Evolutionary conservation across 495 filamentous ascomycete genomes (phyloP).

Genomic region (Lineolata rhizophorae): DNA sequence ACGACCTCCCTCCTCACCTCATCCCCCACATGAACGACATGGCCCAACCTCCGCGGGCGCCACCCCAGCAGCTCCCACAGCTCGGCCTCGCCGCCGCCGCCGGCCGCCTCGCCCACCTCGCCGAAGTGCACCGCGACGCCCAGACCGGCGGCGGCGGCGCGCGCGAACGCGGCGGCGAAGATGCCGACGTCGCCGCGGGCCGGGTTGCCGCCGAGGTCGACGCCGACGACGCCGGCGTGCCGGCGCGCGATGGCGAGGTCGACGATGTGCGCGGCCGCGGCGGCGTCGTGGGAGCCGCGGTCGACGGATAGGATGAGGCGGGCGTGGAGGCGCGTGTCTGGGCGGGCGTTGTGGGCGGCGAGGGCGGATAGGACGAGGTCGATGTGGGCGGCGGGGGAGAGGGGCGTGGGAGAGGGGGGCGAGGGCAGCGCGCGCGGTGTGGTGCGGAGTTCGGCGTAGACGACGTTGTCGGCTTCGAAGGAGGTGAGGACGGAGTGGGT

Average conservation of each 20-base stretch:
- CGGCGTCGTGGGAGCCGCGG: constrained; percentile 30
- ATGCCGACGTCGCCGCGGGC: constrained; percentile 32
- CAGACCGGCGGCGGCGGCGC: constrained; percentile 30
- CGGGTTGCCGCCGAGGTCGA: constrained; percentile 70
- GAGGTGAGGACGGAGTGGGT: constrained; percentile 46
- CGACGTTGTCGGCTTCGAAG: constrained; percentile 50
- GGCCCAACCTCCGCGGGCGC: constrained; percentile 41
- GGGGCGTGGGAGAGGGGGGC: no score
- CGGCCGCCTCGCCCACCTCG: constrained; percentile 32
- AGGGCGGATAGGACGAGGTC: constrained; percentile 27
- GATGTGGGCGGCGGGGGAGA: constrained; percentile 43
- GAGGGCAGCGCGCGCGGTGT: constrained; percentile 42
- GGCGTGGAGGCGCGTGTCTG: no score
- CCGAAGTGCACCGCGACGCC: constrained; percentile 61
- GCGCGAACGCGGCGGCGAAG: constrained; percentile 32
- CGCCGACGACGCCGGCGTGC: constrained; percentile 38
- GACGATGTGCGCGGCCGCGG: constrained; percentile 34
- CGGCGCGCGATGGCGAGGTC: constrained; percentile 36
- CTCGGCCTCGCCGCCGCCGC: constrained; percentile 34
- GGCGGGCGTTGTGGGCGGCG: background rate
- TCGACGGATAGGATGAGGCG: constrained; percentile 57
- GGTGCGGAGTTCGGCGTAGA: constrained; percentile 64
- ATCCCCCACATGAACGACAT: constrained; percentile 54
- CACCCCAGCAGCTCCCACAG: constrained; percentile 38
- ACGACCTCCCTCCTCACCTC: constrained; percentile 31